Evolutionary conservation across 805 yeast genomes (phyloP).

Genomic region (Suhomyces xylopsoci): DNA sequence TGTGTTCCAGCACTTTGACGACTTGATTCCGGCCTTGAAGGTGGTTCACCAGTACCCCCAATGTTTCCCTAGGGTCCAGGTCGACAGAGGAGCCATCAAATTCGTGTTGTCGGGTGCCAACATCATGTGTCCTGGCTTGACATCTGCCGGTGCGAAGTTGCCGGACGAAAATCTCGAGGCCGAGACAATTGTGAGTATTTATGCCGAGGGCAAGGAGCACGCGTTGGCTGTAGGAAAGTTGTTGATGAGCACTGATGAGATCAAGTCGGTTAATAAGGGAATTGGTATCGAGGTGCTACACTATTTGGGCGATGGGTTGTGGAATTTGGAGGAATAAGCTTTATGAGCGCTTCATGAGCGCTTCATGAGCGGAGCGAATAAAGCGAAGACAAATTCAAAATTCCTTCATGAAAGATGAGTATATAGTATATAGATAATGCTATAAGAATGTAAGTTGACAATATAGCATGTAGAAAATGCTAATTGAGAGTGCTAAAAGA

Average conservation of each 20-base stretch:
- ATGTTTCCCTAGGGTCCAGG: conserved; percentile 81
- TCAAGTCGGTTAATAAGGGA: conserved; percentile 78
- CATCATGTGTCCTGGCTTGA: conserved; percentile 94
- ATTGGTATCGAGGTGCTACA: conserved; percentile 83
- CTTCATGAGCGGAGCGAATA: too few relatives aligned
- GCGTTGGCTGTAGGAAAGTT: conserved; percentile 91
- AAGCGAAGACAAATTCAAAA: too few relatives aligned
- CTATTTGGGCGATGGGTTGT: conserved; percentile 85
- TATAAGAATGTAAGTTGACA: too few relatives aligned
- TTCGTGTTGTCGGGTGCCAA: conserved; percentile 95
- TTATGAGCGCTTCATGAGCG: too few relatives aligned
- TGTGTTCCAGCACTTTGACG: conserved; percentile 78
- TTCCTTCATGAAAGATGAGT: too few relatives aligned
- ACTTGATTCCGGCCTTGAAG: conserved; percentile 69
- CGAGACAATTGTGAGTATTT: conserved; percentile 73
- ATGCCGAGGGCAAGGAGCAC: conserved; percentile 89
- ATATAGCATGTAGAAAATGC: too few relatives aligned
- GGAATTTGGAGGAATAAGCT: conserved; percentile 54
- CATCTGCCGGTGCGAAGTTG: conserved; percentile 77
- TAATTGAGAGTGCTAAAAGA: too few relatives aligned
- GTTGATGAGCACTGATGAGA: conserved; percentile 85
- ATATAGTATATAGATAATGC: too few relatives aligned
- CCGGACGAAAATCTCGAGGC: conserved; percentile 70
- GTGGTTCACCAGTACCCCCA: conserved; percentile 79
- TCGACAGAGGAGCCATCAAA: conserved; percentile 95